Evolutionary conservation across 345 rosid genomes (phyloP), one percentile per base, ranked within the genome.

Genomic region (Cardamine chenopodiifolia): DNA sequence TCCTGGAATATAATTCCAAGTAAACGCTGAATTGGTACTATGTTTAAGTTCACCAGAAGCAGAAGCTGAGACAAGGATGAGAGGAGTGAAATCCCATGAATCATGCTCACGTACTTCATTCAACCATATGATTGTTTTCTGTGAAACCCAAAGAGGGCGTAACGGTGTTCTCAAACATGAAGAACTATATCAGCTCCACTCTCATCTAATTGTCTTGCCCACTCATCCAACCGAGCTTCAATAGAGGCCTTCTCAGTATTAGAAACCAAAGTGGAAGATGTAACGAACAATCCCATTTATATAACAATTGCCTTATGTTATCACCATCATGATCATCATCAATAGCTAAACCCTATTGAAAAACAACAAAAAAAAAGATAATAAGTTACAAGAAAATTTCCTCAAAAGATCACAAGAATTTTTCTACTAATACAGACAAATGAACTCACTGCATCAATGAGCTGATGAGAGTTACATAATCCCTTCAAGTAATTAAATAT

Each of bases 1-100:
- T 66, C 97, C 98, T 15, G 98, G 82, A 61, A 94, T 94, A 71
- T 94, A 94, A 80, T 64, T 88, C 98, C 97, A 94, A 76, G 97
- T 91, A 75, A 90, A 91, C 80, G 87, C 93, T 8, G 95, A 89
- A 37, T 79, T 82, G 6, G 80, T 80, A 71, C 79, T 77, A 37
- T 70, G 71, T 32, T 82, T 93, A 68, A 79, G 18, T 18, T 82
- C 90, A 11, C 66, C 83, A 1, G 89, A 66, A 17, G 79, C 82
- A 68, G 98, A 94, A 40, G 93, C 89, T 5, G 95, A 86, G 69
- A 94, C 87, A 49, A 94, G 97, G 19, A 94, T 88, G 63, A 94
- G 70, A 15, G 98, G 90, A 0, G 90, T 91, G 74, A 91, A 94
- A 68, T 90, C 95, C 98, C 97, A 94, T 14, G 96, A 90, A 79